Percentiles rank a stretch among this genome's conserved stretches.
phyloP scores from a whole-genome alignment of 2,329 filamentous ascomycete species.

The Colletotrichum tanaceti region DNA sequence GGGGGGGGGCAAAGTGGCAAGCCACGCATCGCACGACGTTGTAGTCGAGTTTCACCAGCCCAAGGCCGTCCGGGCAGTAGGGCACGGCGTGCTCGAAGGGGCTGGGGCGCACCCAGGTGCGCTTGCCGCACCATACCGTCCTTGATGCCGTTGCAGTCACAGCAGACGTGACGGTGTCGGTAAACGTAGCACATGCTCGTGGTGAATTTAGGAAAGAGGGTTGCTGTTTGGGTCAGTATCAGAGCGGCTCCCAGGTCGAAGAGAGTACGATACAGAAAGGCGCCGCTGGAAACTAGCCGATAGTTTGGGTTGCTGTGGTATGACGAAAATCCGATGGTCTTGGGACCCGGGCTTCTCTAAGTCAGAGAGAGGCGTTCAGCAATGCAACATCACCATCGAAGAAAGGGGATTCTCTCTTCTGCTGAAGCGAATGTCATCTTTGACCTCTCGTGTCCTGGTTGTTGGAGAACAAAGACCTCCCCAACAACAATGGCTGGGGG shows the following conservation, averaged over 20 bases:
- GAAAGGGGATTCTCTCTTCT: too few relatives aligned
- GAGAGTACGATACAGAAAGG: not conserved
- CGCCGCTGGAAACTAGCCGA: too few relatives aligned
- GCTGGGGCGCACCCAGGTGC: not conserved
- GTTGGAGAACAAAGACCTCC: not conserved
- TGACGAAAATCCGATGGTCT: not conserved
- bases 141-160: not conserved
- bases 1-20: not conserved
- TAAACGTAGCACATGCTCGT: slow-evolving; percentile 3
- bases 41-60: not conserved
- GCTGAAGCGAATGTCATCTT: not conserved
- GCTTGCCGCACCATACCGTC: not conserved
- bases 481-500: not conserved
- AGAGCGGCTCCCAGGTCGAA: not conserved
- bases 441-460: not conserved
- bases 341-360: not conserved
- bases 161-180: slow-evolving; percentile 6
- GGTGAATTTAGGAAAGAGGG: too few relatives aligned
- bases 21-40: not conserved
- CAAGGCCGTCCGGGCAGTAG: not conserved
- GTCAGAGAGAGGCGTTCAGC: not conserved
- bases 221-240: not conserved
- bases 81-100: not conserved
- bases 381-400: too few relatives aligned
- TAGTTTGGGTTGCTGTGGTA: not conserved